Base-by-base conservation (phyloP, 1,284 basidiomycete species). In the Sanghuangporus weigelae region DNA sequence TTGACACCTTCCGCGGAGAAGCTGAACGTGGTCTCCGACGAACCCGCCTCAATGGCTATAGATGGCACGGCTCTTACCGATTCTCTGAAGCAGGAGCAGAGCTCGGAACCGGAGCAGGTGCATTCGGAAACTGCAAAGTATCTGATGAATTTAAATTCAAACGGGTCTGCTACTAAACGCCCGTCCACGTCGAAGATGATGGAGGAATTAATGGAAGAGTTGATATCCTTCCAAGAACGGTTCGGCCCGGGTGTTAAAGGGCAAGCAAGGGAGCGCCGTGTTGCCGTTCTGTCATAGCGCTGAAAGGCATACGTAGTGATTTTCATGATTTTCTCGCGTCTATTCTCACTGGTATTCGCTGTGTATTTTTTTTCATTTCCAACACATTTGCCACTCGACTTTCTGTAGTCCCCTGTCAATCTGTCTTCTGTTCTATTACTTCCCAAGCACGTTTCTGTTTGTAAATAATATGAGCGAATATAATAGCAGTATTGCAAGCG, bases 161-260 rank as follows among this genome's bases (percentile, higher is more conserved):
- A 19, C 7, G 48, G 11, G 19, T 21, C 36, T 19, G n/a, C 36
- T 23, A 7, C 21, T 8, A 26, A 51, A n/a, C 67, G 69, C 26
- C 69, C 69, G 55, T 76, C 76, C 64, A 89, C 88, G 55, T 87
- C 90, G 81, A 86, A 84, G 75, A 81, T 92, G 77, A 91, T 96
- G 86, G 93, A 95, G 74, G 89, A 90, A 70, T 77, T 96, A 5
- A 93, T 93, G 84, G 84, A 90, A 70, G 93, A 95, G 72, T 75
- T 96, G 48, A 92, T 93, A 67, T 79, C 76, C 55, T 96, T 96
- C 73, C 93, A 96, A 76, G 92, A 95, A 73, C 83, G 86, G 59
- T 95, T 92, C 78, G 89, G 90, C 26, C 79, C 80, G 7, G 80
- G 84, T 48, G 73, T 76, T 56, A 83, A 86, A 75, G 78, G 75